Evolutionary conservation across 2,329 filamentous ascomycete genomes (phyloP), one percentile per base, ranked within the genome.

Genomic region (Biscogniauxia mediterranea): DNA sequence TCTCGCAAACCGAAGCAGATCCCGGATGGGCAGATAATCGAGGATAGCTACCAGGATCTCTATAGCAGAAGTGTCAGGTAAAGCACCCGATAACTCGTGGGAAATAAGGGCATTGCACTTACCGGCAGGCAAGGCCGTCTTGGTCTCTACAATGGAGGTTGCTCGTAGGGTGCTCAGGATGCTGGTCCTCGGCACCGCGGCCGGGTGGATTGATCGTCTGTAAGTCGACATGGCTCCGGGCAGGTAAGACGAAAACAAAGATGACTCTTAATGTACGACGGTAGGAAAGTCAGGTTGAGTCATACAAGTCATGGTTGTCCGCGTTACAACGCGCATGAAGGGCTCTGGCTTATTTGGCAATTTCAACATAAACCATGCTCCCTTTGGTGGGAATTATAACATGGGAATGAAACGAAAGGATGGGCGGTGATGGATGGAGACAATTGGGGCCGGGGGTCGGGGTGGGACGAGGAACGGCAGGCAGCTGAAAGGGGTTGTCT

Each of bases 11-110:
- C 88, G 87, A 74, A 98, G 85, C 70, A 96, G 88, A 75, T 97
- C 94, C 62, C 89, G 80, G 26, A 97, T 85, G 49, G 92, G 90
- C 49, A 98, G 86, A 78, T 96, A 93, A 73, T 97, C 92, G 72
- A 99, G 85, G 67, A 99, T 93, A 0, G 88, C 85, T 28, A 90
- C 89, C 69, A 98, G 86, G 68, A 98, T 92, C 79, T 98, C 94
- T 92, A 73, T 52, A 52, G 32, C 17, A 46, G 38, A 46, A 51
- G 26, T 17, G 55, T 65, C 51, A 66, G 60, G 17, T 17, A 5
- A n/a, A 11, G 15, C 38, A n/a, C 19, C 38, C 20, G 26, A 26
- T 13, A n/a, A 19, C 51, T 19, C 15, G 8, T 61, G 25, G 20
- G n/a, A 8, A 38, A 49, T 50, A 28, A 56, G 9, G 19, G 49